These are phyloP conservation scores for Globisporangium alternatum DNA, from an alignment of 352 stramenopile species.

Conservation along the genomic window DNA sequence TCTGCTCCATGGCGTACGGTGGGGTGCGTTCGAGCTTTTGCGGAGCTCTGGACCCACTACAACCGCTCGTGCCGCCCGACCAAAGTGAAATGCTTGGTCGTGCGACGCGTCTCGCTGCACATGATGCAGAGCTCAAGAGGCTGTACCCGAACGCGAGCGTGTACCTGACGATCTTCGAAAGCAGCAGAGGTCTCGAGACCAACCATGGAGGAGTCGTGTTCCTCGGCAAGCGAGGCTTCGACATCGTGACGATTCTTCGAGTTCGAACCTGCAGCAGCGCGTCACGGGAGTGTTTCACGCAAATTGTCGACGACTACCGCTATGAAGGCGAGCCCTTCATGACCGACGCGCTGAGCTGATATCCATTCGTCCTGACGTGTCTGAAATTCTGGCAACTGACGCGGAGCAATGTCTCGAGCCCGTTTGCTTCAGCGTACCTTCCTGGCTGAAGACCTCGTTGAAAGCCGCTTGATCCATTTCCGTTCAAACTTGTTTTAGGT, in stretches of 20 bases:
- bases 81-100: background rate
- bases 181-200: constrained; percentile 6
- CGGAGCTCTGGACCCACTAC: constrained; percentile 13
- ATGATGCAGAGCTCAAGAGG: background rate
- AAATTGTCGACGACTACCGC: constrained; percentile 12
- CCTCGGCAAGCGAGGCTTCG: constrained; percentile 4
- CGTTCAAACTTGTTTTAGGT: no score
- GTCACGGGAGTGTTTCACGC: background rate
- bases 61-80: background rate
- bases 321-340: constrained; percentile 14
- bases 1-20: constrained; percentile 15
- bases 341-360: constrained; percentile 7
- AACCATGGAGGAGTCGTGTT: constrained; percentile 1
- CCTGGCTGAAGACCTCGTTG: no score
- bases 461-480: no score
- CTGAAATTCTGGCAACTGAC: no score
- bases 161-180: constrained; percentile 7
- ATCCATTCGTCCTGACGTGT: no score
- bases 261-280: background rate
- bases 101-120: background rate
- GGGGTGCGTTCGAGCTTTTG: constrained; percentile 13
- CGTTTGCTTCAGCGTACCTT: no score
- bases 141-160: constrained; percentile 6
- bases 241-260: constrained; percentile 14
- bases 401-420: no score